These are phyloP conservation scores for Solanum chiquidenum DNA, from an alignment of 257 asterid species.

Conservation along the genomic window DNA sequence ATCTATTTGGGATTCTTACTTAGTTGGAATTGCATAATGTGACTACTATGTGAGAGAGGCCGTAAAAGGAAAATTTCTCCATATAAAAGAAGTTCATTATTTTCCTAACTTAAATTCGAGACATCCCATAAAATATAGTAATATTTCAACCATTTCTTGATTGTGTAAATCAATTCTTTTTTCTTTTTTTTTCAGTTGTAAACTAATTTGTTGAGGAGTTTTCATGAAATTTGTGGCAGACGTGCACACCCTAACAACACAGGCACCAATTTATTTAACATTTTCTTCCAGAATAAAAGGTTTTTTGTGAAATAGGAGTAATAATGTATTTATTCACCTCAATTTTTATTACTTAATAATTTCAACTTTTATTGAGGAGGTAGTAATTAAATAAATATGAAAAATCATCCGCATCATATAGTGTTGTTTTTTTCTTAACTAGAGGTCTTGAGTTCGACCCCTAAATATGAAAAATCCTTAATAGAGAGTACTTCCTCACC, in stretches of 20 bases:
- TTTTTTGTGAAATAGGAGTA: background rate
- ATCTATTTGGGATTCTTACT: background rate
- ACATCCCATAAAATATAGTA: background rate
- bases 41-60: background rate
- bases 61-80: background rate
- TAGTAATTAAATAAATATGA: background rate
- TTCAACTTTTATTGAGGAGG: background rate
- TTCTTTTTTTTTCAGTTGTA: background rate
- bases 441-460: no score
- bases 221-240: background rate
- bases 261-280: background rate
- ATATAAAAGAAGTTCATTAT: background rate
- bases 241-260: background rate
- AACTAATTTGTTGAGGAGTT: background rate
- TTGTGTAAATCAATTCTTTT: background rate
- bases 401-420: background rate
- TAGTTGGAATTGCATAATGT: no score
- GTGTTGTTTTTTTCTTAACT: no score
- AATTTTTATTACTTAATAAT: background rate
- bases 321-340: background rate
- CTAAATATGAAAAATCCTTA: no score
- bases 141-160: background rate
- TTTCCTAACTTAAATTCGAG: accelerated
- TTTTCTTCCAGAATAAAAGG: background rate
- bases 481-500: no score